Conservation (phyloP, 352 stramenopile genomes). For the Phytophthora citrophthora region DNA sequence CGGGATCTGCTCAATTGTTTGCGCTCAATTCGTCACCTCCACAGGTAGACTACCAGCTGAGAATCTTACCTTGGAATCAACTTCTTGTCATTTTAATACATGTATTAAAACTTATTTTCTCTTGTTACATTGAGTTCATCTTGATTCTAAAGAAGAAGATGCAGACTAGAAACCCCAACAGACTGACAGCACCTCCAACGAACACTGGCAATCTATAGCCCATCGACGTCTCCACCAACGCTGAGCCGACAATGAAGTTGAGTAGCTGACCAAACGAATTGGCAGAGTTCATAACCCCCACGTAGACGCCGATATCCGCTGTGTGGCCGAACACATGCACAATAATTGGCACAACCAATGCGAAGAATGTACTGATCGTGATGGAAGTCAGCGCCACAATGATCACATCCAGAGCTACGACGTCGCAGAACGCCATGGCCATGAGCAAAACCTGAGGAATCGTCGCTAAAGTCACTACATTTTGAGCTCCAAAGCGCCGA, state of each 20-base stretch:
- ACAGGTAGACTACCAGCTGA: too few relatives aligned
- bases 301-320: conserved; percentile 52
- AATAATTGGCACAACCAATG: conserved; percentile 55
- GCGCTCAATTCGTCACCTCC: too few relatives aligned
- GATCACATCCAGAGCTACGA: conserved; percentile 38
- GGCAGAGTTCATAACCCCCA: conserved; percentile 60
- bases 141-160: conserved; percentile 45
- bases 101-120: neutral
- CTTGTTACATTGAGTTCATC: conserved; percentile 47
- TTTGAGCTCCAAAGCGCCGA: conserved; percentile 38
- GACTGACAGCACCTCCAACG: conserved; percentile 45
- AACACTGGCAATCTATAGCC: conserved; percentile 53
- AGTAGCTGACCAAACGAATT: conserved; percentile 60
- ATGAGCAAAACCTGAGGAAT: conserved; percentile 54
- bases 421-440: conserved; percentile 47
- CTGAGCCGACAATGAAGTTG: conserved; percentile 57
- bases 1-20: neutral
- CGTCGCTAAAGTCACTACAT: conserved; percentile 36
- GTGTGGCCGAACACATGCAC: conserved; percentile 52
- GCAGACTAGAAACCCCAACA: conserved; percentile 38
- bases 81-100: too few relatives aligned
- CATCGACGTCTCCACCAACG: conserved; percentile 48
- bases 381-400: conserved; percentile 52
- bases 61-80: too few relatives aligned
- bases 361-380: conserved; percentile 51